Evolutionary conservation across 257 asterid genomes (phyloP).

Genomic region (Lycium ferocissimum): DNA sequence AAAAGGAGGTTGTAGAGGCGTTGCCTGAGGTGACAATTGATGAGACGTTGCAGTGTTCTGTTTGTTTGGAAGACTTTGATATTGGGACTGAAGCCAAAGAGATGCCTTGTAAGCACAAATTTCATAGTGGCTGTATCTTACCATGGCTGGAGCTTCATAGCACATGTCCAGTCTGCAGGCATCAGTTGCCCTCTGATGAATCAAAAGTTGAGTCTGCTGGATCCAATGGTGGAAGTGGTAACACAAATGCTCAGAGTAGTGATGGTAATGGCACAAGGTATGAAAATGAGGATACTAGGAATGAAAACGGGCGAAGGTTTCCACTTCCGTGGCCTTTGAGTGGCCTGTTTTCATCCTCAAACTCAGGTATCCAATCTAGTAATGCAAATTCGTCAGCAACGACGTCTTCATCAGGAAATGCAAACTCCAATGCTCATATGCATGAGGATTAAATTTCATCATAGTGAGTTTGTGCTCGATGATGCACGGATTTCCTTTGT

Average conservation of each 20-base stretch:
- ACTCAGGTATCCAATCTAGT: slow-evolving; percentile 45
- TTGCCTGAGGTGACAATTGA: slow-evolving; percentile 57
- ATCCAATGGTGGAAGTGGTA: slow-evolving; percentile 35
- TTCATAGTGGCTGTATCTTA: slow-evolving; percentile 69
- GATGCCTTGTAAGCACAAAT: slow-evolving; percentile 90
- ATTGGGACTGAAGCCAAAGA: slow-evolving; percentile 68
- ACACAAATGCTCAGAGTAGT: slow-evolving; percentile 30
- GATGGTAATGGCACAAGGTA: slow-evolving; percentile 8
- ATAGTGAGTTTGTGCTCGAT: slow-evolving; percentile 27
- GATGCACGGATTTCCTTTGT: slow-evolving; percentile 14
- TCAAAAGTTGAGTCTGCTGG: slow-evolving; percentile 53
- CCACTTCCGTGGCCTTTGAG: slow-evolving; percentile 82
- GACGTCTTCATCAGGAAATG: slow-evolving; percentile 38
- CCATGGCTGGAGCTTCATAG: slow-evolving; percentile 96
- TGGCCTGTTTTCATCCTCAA: slow-evolving; percentile 58
- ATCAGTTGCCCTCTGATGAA: slow-evolving; percentile 77
- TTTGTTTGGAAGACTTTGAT: slow-evolving; percentile 87
- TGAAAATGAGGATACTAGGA: slow-evolving; percentile 43
- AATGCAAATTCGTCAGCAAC: slow-evolving; percentile 45
- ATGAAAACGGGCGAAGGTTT: slow-evolving; percentile 57
- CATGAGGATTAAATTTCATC: slow-evolving; percentile 46
- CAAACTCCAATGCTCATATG: slow-evolving; percentile 42
- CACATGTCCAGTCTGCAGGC: slow-evolving; percentile 85
- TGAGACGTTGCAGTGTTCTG: slow-evolving; percentile 62
- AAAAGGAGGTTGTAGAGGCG: slow-evolving; percentile 75